Evolutionary conservation across 805 yeast species (phyloP).

Genomic region (Cyberlindnera xishuangbannaensis): DNA sequence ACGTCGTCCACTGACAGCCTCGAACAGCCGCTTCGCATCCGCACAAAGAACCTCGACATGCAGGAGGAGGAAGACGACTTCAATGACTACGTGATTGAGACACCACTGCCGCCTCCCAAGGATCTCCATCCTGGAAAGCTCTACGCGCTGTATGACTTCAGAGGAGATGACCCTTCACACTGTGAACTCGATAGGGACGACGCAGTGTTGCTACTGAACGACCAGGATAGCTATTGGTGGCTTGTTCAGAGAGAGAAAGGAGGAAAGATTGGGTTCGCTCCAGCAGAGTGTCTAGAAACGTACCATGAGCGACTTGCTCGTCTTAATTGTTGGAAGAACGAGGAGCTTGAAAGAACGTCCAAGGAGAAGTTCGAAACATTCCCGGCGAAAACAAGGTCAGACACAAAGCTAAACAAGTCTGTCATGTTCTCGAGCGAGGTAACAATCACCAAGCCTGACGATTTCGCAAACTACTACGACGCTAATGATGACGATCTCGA

Average conservation of each 20-base stretch:
- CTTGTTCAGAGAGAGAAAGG: conserved; percentile 55
- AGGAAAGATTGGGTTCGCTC: conserved; percentile 86
- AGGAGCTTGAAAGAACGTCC: conserved; percentile 36
- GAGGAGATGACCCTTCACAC: conserved; percentile 92
- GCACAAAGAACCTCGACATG: conserved; percentile 18
- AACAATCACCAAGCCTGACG: conserved; percentile 13
- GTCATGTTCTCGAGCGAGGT: conserved; percentile 19
- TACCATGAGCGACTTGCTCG: conserved; percentile 88
- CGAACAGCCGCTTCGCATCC: conserved; percentile 13
- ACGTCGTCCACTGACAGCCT: too few relatives aligned
- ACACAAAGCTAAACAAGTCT: too few relatives aligned
- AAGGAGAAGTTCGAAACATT: conserved; percentile 10
- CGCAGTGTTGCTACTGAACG: conserved; percentile 76
- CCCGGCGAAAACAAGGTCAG: conserved; percentile 1
- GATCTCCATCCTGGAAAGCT: conserved; percentile 78
- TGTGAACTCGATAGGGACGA: conserved; percentile 76
- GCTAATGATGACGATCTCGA: conserved; percentile 8
- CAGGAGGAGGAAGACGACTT: conserved; percentile 38
- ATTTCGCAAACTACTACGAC: neutral
- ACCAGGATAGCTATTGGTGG: conserved; percentile 97
- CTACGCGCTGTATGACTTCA: conserved; percentile 82
- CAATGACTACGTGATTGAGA: conserved; percentile 33
- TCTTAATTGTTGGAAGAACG: conserved; percentile 87
- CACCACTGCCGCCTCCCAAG: conserved; percentile 55
- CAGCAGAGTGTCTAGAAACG: conserved; percentile 92